phyloP scores from a whole-genome alignment of 2,329 filamentous ascomycete species.

The Monosporascus cannonballus region DNA sequence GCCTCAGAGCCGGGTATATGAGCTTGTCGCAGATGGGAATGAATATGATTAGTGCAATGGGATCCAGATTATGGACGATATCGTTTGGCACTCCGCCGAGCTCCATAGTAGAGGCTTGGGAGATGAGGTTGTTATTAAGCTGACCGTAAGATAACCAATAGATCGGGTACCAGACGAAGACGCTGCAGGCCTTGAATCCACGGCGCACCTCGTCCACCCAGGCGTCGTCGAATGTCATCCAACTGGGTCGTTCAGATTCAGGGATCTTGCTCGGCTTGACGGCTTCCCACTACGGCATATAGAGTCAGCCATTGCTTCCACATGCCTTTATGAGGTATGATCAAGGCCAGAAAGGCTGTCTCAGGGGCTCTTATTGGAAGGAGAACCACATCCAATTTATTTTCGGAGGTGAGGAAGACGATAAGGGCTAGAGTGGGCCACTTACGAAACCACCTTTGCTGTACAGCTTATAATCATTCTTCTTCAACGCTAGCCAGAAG shows the following conservation, averaged over 20 bases:
- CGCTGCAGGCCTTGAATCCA: conserved; percentile 62
- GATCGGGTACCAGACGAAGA: conserved; percentile 65
- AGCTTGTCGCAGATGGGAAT: conserved; percentile 65
- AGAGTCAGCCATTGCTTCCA: not conserved
- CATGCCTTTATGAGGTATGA: no score
- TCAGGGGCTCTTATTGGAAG: no score
- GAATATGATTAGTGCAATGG: conserved; percentile 68
- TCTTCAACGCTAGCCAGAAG: conserved; percentile 55
- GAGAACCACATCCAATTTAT: no score
- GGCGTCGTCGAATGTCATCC: conserved; percentile 79
- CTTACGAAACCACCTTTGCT: not conserved
- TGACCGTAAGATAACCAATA: conserved; percentile 56
- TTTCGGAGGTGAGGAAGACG: no score
- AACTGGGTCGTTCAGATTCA: conserved; percentile 49
- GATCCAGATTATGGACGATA: conserved; percentile 69
- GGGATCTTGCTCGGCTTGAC: conserved; percentile 62
- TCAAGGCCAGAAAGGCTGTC: no score
- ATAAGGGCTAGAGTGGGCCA: not conserved
- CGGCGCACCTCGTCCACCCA: conserved; percentile 76
- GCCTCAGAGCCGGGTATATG: conserved; percentile 63
- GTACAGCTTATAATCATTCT: not conserved
- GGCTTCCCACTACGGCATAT: not conserved
- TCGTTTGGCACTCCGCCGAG: conserved; percentile 72
- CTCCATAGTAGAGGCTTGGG: conserved; percentile 60
- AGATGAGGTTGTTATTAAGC: conserved; percentile 54